Percentiles rank a stretch among this genome's conserved stretches.
These are phyloP conservation scores for Gymnopilus junonius DNA, from an alignment of 768 basidiomycete genomes.

Conservation along the genomic window DNA sequence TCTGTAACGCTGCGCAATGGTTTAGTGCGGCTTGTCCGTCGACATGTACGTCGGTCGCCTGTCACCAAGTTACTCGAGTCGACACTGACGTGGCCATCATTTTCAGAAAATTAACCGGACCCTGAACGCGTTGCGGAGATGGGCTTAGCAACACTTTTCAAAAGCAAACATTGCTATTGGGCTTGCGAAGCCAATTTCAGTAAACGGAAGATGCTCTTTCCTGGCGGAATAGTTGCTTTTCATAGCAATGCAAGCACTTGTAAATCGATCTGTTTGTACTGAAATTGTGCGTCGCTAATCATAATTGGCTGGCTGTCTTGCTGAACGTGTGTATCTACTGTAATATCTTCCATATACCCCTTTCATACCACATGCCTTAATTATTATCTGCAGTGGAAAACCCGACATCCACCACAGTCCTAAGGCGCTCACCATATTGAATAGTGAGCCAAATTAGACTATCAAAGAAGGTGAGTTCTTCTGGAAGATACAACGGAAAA, in stretches of 20 bases:
- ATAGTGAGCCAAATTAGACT: conserved; percentile 60
- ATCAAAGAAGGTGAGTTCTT: not conserved
- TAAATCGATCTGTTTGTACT: too few species aligned
- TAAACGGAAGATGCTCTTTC: too few species aligned
- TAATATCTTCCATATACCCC: too few species aligned
- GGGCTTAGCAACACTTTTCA: not conserved
- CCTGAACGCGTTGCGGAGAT: not conserved
- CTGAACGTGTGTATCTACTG: too few species aligned
- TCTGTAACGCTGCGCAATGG: not conserved
- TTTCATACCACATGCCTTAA: conserved; percentile 17
- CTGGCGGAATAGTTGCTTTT: too few species aligned
- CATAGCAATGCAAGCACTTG: too few species aligned
- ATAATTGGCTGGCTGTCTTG: too few species aligned
- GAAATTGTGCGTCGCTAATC: too few species aligned
- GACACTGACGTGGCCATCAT: not conserved
- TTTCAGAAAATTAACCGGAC: not conserved
- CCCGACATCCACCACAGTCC: conserved; percentile 60
- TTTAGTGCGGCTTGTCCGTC: not conserved
- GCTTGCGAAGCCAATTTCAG: too few species aligned
- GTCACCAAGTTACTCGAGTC: too few species aligned
- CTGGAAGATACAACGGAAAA: not conserved
- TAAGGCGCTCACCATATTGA: conserved; percentile 58
- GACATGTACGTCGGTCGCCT: not conserved
- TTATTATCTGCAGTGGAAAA: conserved; percentile 49
- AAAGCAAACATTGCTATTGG: too few species aligned